Evolutionary conservation across 75 land plant genomes (phyloP).

Genomic region (Isoetes taiwanensis): DNA sequence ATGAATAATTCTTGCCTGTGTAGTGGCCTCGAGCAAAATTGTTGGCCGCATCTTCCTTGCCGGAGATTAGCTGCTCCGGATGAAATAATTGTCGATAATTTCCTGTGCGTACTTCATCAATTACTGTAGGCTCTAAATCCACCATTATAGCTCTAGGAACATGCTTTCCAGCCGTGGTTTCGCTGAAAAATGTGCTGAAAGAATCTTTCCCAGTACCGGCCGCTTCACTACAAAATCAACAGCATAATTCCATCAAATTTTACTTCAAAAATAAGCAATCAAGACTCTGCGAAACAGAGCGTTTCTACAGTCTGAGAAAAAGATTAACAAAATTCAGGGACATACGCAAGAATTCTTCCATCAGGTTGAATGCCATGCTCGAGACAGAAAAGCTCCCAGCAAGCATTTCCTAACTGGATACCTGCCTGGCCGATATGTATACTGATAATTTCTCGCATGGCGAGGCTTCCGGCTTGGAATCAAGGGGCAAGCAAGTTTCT

Average conservation of each 20-base stretch:
- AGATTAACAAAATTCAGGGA: too few species aligned
- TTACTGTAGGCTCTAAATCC: slow-evolving; percentile 1
- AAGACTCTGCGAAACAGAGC: too few species aligned
- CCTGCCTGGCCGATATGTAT: slow-evolving; percentile 54
- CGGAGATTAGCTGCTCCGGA: slow-evolving; percentile 6
- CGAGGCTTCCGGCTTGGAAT: too few species aligned
- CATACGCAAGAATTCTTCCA: too few species aligned
- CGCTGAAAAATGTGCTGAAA: slow-evolving; percentile 1
- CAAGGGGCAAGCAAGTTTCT: too few species aligned
- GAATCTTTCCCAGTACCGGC: too few species aligned
- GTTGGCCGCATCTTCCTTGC: slow-evolving; percentile 5
- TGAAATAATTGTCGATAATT: not conserved
- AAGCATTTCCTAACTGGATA: slow-evolving; percentile 58
- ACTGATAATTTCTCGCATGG: slow-evolving; percentile 67
- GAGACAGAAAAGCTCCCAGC: slow-evolving; percentile 61
- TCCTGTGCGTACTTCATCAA: not conserved
- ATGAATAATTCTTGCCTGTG: not conserved
- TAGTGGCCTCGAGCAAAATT: slow-evolving; percentile 3
- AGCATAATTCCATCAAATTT: too few species aligned
- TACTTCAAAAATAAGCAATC: too few species aligned
- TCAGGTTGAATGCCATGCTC: slow-evolving; percentile 52
- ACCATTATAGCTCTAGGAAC: slow-evolving; percentile 4
- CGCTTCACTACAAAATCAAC: too few species aligned
- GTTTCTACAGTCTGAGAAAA: too few species aligned
- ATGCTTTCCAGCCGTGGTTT: not conserved